Evolutionary conservation across 2,329 filamentous ascomycete species (phyloP), one percentile per base, ranked within the genome.

Genomic region (Ophiosphaerella narmari): DNA sequence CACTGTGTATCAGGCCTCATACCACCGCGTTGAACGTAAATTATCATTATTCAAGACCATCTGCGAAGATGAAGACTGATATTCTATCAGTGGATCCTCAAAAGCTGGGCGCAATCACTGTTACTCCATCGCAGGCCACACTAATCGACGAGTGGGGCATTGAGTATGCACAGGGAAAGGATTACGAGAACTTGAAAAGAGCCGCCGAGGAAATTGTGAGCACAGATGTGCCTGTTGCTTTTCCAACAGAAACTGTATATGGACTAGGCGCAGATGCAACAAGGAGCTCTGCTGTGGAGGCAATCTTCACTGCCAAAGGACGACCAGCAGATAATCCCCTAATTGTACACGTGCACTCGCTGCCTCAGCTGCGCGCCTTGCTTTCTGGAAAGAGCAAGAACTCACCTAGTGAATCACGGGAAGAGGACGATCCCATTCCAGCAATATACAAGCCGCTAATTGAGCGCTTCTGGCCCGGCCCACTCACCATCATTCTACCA

Each of bases 181-280:
- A 83, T 59, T 75, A 77, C 3, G 72, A 77, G 32, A 75, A 79
- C 48, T 79, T 96, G 33, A 75, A 78, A 50, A 77, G 85, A 47
- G 90, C 90, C 1, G 90, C 89, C 2, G 69, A 80, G 11, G 80
- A 86, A 57, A 78, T 96, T 32, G 82, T 79, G 43, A 79, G 79
- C 14, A 86, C 82, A 43, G 82, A 90, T 67, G 82, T 82, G 3
- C 94, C 94, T 4, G 91, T 99, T 40, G 94, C 90, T 1, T 99
- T 99, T 70, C 94, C 94, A 0, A 99, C 94, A 0, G 94, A 99
- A 76, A 99, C 94, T 0, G 94, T 99, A 0, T 99, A 99, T 71
- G 94, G 94, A 0, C 82, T 99, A 7, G 94, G 91, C n/a, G 94
- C 94, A 12, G 94, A 97, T 76, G 94, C 94, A 9, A 97, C 92